Evolutionary conservation across 139 green algal species (phyloP).

Genomic region (Chlorella sp.): DNA sequence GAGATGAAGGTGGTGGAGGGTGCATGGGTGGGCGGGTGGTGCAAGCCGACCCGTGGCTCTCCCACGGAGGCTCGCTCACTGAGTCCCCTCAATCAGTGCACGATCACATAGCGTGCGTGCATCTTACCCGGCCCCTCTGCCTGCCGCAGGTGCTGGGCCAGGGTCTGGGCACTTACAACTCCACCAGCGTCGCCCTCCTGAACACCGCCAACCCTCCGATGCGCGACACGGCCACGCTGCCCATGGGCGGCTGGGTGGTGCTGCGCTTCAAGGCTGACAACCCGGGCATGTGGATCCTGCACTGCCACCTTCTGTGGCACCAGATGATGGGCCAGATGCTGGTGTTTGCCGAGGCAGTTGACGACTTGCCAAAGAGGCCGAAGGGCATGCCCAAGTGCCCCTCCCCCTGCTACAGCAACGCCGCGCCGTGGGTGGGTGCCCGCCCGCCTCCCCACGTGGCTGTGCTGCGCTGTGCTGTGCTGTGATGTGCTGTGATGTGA

Average conservation of each 20-base stretch:
- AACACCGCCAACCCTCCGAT: constrained; percentile 54
- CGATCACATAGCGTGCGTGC: neutral
- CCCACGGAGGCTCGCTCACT: too few relatives aligned
- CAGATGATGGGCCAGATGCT: constrained; percentile 65
- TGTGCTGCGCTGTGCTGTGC: too few relatives aligned
- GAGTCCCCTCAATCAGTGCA: too few relatives aligned
- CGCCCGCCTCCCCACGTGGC: neutral
- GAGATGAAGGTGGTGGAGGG: too few relatives aligned
- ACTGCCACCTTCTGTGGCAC: constrained; percentile 82
- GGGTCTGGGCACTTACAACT: constrained; percentile 49
- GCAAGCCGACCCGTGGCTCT: neutral
- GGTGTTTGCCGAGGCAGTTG: constrained; percentile 17
- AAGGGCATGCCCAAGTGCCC: neutral
- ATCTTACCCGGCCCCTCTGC: neutral
- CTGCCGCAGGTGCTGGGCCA: constrained; percentile 39
- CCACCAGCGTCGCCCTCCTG: neutral
- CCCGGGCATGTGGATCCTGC: constrained; percentile 66
- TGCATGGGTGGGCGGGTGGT: neutral
- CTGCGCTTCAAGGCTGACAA: constrained; percentile 57
- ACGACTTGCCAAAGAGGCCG: neutral
- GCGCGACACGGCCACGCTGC: constrained; percentile 56
- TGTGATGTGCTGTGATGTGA: too few relatives aligned
- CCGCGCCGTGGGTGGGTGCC: constrained; percentile 11
- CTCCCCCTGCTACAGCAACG: neutral
- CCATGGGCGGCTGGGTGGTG: constrained; percentile 47